Evolutionary conservation across 345 rosid species (phyloP), one percentile per base, ranked within the genome.

Genomic region (Cardamine occulta): DNA sequence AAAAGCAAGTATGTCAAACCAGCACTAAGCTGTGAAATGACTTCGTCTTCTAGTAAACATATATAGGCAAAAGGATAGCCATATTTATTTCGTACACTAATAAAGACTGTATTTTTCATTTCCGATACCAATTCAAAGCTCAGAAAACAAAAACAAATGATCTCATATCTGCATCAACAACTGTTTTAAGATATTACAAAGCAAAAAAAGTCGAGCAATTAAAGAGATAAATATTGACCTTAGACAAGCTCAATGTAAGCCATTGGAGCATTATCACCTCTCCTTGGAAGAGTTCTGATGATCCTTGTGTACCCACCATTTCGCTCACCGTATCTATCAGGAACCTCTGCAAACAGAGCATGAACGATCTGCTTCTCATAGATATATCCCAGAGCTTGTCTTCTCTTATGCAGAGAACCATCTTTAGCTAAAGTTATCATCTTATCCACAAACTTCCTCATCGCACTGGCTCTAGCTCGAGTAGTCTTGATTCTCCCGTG

Each of bases 191-290:
- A 55, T 15, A 62, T 34, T 44, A 76, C 80, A 76, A 9, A 40
- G 8, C 28, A 61, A 28, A 15, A 63, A 28, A 62, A 28, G 29
- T 18, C 11, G 2, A 42, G 63, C 49, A 64, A 75, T 52, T 1
- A 28, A 68, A 13, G 10, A 62, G 1, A 60, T 15, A 26, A 6
- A 51, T 0, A 11, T 23, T 34, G 62, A 56, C 51, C 80, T 87
- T 87, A 88, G 39, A 93, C 97, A 82, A 93, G 97, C 68, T 93
- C 98, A 70, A 91, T 88, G 67, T 85, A 94, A 0, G 98, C 97
- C 98, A 94, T 94, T 8, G 98, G 98, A 8, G 98, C 98, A 84
- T 94, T 94, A 72, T 94, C 98, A 37, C 98, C 98, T 73, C 97
- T 80, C 84, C 97, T 86, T 3, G 98, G 98, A 37, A 94, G 83